A percentile compares a stretch with the other conserved stretches of the same genome.
Evolutionary conservation across 2,329 filamentous ascomycete species (phyloP).

Genomic region (Scedosporium apiospermum): DNA sequence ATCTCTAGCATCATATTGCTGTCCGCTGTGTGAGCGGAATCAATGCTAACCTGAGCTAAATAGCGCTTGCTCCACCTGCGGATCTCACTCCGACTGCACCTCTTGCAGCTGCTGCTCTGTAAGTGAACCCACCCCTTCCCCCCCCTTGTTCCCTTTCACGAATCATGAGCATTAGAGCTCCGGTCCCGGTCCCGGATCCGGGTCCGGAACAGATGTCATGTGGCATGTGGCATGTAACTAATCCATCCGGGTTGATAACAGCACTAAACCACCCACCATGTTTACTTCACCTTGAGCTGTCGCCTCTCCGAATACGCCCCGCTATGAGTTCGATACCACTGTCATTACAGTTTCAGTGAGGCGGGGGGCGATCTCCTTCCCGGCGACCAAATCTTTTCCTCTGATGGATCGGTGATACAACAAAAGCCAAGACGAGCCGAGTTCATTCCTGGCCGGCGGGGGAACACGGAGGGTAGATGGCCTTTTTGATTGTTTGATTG

Average conservation of each 20-base stretch:
- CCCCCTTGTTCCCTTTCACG: background rate
- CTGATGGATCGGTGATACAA: background rate
- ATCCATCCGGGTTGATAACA: background rate
- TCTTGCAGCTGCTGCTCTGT: conserved; percentile 5
- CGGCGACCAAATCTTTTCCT: background rate
- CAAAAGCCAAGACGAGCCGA: background rate
- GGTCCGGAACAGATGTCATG: too few species aligned
- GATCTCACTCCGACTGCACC: conserved; percentile 2
- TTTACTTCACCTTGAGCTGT: background rate
- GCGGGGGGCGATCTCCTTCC: background rate
- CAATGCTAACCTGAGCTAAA: background rate
- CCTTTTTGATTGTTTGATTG: background rate
- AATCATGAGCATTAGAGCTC: background rate
- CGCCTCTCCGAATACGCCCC: background rate
- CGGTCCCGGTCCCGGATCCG: background rate
- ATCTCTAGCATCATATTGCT: background rate
- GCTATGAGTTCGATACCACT: background rate
- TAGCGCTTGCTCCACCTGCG: conserved; percentile 4
- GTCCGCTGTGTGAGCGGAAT: background rate
- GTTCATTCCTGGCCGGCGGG: background rate
- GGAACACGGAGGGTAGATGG: background rate
- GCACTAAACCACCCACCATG: background rate
- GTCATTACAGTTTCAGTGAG: background rate
- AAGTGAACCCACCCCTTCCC: background rate
- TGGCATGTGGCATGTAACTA: background rate